These are phyloP conservation scores for Sanghuangporus baumii DNA, from an alignment of 1,284 basidiomycete genomes.

Conservation along the genomic window DNA sequence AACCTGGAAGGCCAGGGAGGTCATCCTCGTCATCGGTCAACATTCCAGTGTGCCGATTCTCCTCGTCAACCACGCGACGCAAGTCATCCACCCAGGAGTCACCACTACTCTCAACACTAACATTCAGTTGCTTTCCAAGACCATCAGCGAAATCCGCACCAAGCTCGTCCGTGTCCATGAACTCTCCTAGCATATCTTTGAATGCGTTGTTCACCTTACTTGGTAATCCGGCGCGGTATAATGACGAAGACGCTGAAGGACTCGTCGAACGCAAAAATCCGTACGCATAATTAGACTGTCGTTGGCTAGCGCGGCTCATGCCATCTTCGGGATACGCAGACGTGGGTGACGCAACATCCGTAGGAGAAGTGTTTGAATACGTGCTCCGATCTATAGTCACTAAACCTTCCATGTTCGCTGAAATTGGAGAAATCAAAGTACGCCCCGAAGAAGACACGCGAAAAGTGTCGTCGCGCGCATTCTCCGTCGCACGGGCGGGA, in stretches of 20 bases:
- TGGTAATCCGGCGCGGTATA: background rate
- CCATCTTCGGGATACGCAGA: background rate
- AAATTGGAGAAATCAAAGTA: conserved; percentile 7
- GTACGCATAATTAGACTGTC: conserved; percentile 2
- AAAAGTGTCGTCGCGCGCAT: conserved; percentile 7
- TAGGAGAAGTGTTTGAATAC: conserved; percentile 9
- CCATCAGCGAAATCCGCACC: background rate
- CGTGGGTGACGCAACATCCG: conserved; percentile 7
- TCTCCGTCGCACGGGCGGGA: conserved; percentile 12
- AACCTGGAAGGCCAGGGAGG: conserved; percentile 16
- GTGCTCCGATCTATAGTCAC: conserved; percentile 14
- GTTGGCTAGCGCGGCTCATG: background rate
- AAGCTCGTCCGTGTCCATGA: conserved; percentile 12
- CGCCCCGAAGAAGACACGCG: conserved; percentile 8
- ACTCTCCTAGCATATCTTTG: conserved; percentile 6
- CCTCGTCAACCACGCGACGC: conserved; percentile 7
- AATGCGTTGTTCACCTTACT: background rate
- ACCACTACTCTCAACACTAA: conserved; percentile 3
- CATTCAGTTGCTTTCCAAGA: conserved; percentile 1
- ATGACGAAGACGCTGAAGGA: conserved; percentile 16
- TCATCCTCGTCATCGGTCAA: conserved; percentile 12
- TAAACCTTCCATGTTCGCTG: conserved; percentile 3
- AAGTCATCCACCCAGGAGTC: conserved; percentile 16
- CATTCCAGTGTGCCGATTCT: background rate
- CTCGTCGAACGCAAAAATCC: conserved; percentile 12